Percentiles rank a stretch among this genome's conserved stretches.
These are phyloP conservation scores for Microstegium vimineum DNA, from an alignment of 176 grass and related monocot genomes.

Conservation along the genomic window DNA sequence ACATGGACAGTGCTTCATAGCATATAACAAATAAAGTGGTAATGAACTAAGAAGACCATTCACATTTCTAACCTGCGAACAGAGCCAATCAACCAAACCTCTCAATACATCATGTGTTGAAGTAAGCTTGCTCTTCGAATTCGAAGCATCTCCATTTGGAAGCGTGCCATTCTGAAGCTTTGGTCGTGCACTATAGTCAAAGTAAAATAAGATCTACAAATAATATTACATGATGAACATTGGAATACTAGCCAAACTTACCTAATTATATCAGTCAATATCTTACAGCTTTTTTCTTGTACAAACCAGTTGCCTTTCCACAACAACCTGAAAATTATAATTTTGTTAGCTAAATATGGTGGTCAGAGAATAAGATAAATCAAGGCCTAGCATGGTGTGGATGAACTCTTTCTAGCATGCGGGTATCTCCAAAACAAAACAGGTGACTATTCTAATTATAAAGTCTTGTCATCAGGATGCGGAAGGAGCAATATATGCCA, in stretches of 20 bases:
- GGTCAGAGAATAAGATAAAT: constrained; percentile 21
- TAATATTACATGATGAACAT: constrained; percentile 14
- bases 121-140: constrained; percentile 85
- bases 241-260: constrained; percentile 26
- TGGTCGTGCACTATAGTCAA: constrained; percentile 52
- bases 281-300: constrained; percentile 89
- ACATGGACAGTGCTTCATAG: not conserved
- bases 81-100: constrained; percentile 81
- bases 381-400: not conserved
- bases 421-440: not conserved
- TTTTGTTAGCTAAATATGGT: constrained; percentile 43
- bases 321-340: constrained; percentile 58
- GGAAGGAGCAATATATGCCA: not conserved
- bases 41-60: constrained; percentile 15
- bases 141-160: constrained; percentile 72
- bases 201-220: constrained; percentile 27
- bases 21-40: not conserved
- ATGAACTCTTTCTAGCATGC: not conserved
- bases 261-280: constrained; percentile 84
- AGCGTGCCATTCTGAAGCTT: constrained; percentile 58
- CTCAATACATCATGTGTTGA: constrained; percentile 68
- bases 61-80: constrained; percentile 74
- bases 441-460: constrained; percentile 3
- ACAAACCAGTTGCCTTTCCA: constrained; percentile 93
- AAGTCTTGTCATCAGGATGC: not conserved